These are phyloP conservation scores for Ophiostoma himal-ulmi DNA, from an alignment of 2,329 filamentous ascomycete species.

Conservation along the genomic window DNA sequence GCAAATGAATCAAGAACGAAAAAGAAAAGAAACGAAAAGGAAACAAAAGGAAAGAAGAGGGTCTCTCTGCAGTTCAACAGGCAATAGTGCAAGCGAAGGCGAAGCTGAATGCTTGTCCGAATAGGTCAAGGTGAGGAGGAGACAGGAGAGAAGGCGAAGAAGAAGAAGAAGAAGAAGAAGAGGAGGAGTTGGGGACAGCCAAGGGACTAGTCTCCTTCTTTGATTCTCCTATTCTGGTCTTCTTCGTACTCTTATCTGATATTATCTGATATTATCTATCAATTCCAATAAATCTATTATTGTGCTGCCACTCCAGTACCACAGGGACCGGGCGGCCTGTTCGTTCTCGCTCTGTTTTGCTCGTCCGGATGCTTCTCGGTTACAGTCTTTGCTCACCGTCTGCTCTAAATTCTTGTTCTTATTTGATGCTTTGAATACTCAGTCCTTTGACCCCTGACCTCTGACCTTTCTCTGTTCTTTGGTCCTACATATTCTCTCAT, in stretches of 20 bases:
- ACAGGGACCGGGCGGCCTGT: constrained; percentile 1
- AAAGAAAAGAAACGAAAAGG: not conserved
- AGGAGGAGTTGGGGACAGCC: not conserved
- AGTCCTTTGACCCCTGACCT: not conserved
- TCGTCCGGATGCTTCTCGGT: not conserved
- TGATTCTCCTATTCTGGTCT: not conserved
- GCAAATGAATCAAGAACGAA: not conserved
- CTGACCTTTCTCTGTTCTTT: not conserved
- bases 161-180: not conserved
- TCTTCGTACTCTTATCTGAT: not conserved
- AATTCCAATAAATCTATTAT: not conserved
- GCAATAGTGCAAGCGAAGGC: constrained; percentile 1
- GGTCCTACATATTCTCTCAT: not conserved
- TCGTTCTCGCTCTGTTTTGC: not conserved
- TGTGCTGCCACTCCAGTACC: not conserved
- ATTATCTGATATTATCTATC: not conserved
- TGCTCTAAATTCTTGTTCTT: not conserved
- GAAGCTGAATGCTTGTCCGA: constrained; percentile 2
- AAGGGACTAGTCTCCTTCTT: not conserved
- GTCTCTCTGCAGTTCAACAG: not conserved
- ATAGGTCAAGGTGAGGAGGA: not conserved
- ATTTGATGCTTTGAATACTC: not conserved
- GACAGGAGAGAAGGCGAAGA: not conserved
- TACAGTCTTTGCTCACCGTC: not conserved
- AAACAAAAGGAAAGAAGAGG: not conserved